Conservation (phyloP, 345 rosid species). For the Hibiscus mutabilis region DNA sequence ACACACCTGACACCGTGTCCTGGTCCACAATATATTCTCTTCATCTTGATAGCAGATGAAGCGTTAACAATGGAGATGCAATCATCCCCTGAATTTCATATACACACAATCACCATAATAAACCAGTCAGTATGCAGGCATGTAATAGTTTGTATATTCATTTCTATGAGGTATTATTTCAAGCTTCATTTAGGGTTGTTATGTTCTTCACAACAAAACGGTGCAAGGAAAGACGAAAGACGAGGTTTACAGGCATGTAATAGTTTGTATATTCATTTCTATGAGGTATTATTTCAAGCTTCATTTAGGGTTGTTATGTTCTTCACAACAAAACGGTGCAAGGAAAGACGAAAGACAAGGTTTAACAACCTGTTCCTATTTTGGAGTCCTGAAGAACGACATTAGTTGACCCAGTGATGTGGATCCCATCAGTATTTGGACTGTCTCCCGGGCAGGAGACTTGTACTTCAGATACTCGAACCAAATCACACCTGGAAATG, state of each 20-base stretch:
- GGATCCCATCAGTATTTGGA: constrained; percentile 97
- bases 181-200: neutral
- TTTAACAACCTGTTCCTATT: constrained; percentile 82
- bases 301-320: neutral
- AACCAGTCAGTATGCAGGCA: constrained; percentile 5
- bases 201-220: neutral
- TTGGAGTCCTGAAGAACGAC: constrained; percentile 74
- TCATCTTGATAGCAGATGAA: constrained; percentile 75
- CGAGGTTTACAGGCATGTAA: constrained; percentile 1
- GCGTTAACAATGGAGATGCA: constrained; percentile 86
- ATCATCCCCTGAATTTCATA: constrained; percentile 69
- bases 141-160: neutral
- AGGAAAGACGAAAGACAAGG: neutral
- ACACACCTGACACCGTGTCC: constrained; percentile 92
- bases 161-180: neutral
- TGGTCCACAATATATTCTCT: constrained; percentile 82
- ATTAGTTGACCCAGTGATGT: constrained; percentile 74
- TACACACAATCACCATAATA: constrained; percentile 4
- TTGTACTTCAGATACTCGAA: constrained; percentile 52
- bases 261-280: neutral
- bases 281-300: constrained; percentile 1
- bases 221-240: neutral
- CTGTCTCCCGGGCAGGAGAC: constrained; percentile 86
- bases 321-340: neutral
- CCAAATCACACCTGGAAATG: constrained; percentile 57